These are phyloP conservation scores for Xylaria curta DNA, from an alignment of 495 filamentous ascomycete species.

Conservation along the genomic window DNA sequence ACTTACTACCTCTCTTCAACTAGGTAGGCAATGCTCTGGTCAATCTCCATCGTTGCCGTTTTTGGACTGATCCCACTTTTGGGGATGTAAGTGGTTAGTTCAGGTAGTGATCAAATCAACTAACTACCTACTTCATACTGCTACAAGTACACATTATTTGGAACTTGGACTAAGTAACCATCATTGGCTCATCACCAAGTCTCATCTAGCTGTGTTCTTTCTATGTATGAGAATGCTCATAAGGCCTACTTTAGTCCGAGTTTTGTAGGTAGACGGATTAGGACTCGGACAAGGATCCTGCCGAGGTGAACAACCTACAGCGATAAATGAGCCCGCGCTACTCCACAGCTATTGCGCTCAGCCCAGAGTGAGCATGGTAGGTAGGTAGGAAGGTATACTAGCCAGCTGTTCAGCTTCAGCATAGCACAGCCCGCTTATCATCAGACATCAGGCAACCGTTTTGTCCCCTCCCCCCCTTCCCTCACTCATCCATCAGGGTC, in stretches of 20 bases:
- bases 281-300: conserved; percentile 1
- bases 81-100: not conserved
- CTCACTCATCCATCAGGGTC: not conserved
- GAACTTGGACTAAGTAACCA: not conserved
- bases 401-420: conserved; percentile 13
- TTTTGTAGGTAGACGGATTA: not conserved
- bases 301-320: not conserved
- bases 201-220: not conserved
- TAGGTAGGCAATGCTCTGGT: not conserved
- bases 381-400: not conserved
- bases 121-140: no score
- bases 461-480: conserved; percentile 27
- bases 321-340: not conserved
- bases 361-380: not conserved
- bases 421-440: conserved; percentile 17
- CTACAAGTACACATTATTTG: not conserved
- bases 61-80: not conserved
- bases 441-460: conserved; percentile 37
- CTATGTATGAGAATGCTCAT: not conserved
- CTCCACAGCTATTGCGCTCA: not conserved
- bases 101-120: not conserved
- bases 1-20: no score
- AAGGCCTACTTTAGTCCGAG: not conserved
- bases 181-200: not conserved
- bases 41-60: not conserved